Evolutionary conservation across 306 rosid species (phyloP).

Genomic region (Trifolium dubium): DNA sequence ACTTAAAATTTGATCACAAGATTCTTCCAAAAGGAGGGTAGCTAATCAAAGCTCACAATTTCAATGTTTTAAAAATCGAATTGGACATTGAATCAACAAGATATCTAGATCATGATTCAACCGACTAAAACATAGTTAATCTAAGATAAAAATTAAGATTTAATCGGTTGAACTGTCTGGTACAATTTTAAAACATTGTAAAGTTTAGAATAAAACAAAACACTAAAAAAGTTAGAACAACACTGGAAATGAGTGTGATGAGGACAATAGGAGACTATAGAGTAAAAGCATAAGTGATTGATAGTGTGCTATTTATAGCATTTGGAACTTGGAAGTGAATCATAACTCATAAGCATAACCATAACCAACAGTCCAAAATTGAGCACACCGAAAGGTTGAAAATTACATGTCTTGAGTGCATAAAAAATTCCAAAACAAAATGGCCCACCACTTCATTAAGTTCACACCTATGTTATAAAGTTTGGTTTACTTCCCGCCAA

Average conservation of each 20-base stretch:
- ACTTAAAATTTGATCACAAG: not conserved
- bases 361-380: slow-evolving; percentile 53
- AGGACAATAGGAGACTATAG: not conserved
- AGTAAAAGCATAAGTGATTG: slow-evolving; percentile 45
- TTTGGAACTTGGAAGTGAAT: slow-evolving; percentile 21
- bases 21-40: not conserved
- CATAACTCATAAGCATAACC: slow-evolving; percentile 28
- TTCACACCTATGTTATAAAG: slow-evolving; percentile 57
- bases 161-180: too few species aligned
- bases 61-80: too few species aligned
- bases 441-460: slow-evolving; percentile 61
- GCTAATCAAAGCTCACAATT: too few species aligned
- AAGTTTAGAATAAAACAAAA: too few species aligned
- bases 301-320: slow-evolving; percentile 47
- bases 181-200: too few species aligned
- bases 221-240: too few species aligned
- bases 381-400: slow-evolving; percentile 81
- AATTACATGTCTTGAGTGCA: slow-evolving; percentile 68
- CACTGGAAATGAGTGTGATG: too few species aligned
- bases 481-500: slow-evolving; percentile 47
- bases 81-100: too few species aligned
- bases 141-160: too few species aligned
- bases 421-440: slow-evolving; percentile 62
- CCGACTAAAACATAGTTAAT: too few species aligned
- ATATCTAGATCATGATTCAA: too few species aligned